A percentile compares a stretch with the other conserved stretches of the same genome.
Conservation (phyloP, 2,329 filamentous ascomycete genomes). For the Diaporthe vaccinii region DNA sequence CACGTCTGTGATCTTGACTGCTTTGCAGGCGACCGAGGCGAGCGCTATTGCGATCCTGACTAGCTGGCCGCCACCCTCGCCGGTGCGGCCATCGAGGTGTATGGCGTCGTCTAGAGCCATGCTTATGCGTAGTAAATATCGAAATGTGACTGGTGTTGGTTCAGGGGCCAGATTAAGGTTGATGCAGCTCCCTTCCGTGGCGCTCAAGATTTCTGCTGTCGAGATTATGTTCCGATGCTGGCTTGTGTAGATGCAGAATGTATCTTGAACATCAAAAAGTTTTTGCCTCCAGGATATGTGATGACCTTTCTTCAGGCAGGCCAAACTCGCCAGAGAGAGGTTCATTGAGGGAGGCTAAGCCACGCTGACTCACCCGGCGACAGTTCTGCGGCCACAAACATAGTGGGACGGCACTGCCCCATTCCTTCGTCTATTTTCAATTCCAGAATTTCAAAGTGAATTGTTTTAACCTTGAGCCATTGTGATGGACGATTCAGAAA, state of each 20-base stretch:
- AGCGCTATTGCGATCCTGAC: constrained; percentile 69
- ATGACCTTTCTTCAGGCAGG: neutral
- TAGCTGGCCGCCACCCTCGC: constrained; percentile 74
- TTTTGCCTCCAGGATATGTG: neutral
- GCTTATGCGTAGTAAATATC: neutral
- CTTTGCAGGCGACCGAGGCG: constrained; percentile 66
- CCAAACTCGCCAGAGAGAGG: too few relatives aligned
- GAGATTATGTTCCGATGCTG: neutral
- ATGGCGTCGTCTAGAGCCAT: constrained; percentile 52
- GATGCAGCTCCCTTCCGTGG: neutral
- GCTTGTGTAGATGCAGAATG: rapidly evolving
- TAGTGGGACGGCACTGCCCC: neutral
- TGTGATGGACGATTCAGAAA: too few relatives aligned
- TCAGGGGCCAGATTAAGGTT: neutral
- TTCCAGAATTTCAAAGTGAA: neutral
- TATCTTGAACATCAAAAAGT: neutral
- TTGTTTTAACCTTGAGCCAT: neutral
- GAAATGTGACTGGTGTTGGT: neutral
- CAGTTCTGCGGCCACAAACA: neutral
- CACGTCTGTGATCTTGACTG: constrained; percentile 67
- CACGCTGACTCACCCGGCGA: constrained; percentile 29
- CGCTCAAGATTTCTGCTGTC: neutral
- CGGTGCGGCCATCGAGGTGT: constrained; percentile 67
- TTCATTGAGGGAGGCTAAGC: neutral
- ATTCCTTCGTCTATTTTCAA: neutral